Evolutionary conservation across 257 asterid species (phyloP).

Genomic region (Craterostigma plantagineum): DNA sequence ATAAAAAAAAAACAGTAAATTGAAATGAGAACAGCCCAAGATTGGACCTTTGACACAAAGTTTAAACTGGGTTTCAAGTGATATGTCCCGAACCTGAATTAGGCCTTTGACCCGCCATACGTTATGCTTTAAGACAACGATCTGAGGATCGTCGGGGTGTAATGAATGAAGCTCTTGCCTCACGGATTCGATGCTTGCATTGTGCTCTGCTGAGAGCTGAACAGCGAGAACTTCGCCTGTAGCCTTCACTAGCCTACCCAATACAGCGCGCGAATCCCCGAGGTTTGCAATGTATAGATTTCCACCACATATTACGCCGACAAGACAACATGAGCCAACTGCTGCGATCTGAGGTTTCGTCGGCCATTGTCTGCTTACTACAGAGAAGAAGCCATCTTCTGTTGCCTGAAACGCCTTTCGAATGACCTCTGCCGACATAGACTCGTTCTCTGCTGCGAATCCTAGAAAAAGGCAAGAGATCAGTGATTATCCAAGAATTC

Average conservation of each 20-base stretch:
- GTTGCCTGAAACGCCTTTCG: conserved; percentile 52
- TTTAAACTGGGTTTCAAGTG: background rate
- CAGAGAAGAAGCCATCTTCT: conserved; percentile 47
- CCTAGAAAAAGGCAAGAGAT: conserved; percentile 14
- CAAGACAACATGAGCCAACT: conserved; percentile 80
- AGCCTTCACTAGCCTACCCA: conserved; percentile 55
- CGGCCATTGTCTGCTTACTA: conserved; percentile 45
- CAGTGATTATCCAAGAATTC: too few species aligned
- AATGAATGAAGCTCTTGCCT: conserved; percentile 51
- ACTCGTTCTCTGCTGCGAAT: conserved; percentile 40
- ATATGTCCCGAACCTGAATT: conserved; percentile 44
- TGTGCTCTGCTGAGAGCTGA: conserved; percentile 69
- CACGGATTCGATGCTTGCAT: conserved; percentile 55
- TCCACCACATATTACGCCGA: conserved; percentile 58
- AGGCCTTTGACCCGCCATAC: conserved; percentile 90
- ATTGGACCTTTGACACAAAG: too few species aligned
- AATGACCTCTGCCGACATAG: conserved; percentile 48
- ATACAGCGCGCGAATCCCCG: conserved; percentile 81
- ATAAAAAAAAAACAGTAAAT: too few species aligned
- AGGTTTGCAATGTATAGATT: conserved; percentile 55
- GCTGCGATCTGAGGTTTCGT: conserved; percentile 61
- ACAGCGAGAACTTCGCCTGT: conserved; percentile 56
- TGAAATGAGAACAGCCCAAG: too few species aligned
- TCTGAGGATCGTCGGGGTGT: conserved; percentile 75
- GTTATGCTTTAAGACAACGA: conserved; percentile 65